Evolutionary conservation across 805 yeast genomes (phyloP), one percentile per base, ranked within the genome.

Genomic region (Wickerhamiella cacticola): DNA sequence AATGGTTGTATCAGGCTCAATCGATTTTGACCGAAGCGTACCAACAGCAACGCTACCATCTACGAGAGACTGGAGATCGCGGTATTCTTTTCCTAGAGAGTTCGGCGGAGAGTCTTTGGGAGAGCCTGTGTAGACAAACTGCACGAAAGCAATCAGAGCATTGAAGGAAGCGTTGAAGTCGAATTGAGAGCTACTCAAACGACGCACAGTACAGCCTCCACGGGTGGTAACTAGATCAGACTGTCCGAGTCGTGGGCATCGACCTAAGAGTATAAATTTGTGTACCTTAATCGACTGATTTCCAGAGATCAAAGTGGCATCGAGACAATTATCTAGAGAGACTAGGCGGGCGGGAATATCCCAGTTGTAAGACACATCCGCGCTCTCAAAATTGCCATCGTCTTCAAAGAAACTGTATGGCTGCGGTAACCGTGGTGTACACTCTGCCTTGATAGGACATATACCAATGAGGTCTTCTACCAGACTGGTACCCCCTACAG

Each of bases 231-330:
- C 48, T 8, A 46, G 36, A 12, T 36, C 15, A 13, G 23, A 19
- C 4, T 41, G 39, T 18, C 45, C 40, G 3, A 56, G 38, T 1
- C 49, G 39, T 5, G 59, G 57, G 44, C 56, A 55, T 8, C 59
- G 46, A 12, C 53, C 58, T 10, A 41, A 46, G 12, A 56, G 34
- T 6, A 55, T 45, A 1, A 55, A 52, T 1, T 29, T 7, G 33
- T 53, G 56, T 4, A 51, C 53, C 8, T 29, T 35, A 1, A 53
- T 23, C 10, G n/a, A n/a, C 13, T 26, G 26, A 7, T 33, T 18
- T 16, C 33, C 33, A n/a, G 29, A 18, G 21, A n/a, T 19, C 7
- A 33, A 5, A 9, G 22, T 16, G 2, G 24, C 3, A n/a, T 39
- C 42, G 6, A 21, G 16, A 15, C 9, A 6, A 23, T 31, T 31